phyloP scores from a whole-genome alignment of 805 yeast species.

The Candida tammaniensis region DNA sequence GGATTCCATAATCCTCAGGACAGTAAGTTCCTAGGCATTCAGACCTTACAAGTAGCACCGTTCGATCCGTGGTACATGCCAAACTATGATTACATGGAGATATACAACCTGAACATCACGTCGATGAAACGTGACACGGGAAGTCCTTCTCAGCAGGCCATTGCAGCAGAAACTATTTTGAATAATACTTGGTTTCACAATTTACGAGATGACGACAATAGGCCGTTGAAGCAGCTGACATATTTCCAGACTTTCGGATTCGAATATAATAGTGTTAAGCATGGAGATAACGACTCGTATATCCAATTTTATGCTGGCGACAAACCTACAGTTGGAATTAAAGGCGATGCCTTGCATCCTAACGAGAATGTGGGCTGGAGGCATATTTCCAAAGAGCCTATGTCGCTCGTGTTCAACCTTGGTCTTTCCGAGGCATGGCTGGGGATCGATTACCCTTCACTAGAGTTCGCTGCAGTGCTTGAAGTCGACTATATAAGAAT shows the following conservation, averaged over 20 bases:
- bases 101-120: constrained; percentile 26
- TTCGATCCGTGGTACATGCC: constrained; percentile 44
- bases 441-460: constrained; percentile 33
- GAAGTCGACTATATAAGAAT: constrained; percentile 39
- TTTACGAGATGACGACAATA: constrained; percentile 9
- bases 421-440: constrained; percentile 41
- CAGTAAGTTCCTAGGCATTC: constrained; percentile 21
- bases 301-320: constrained; percentile 34
- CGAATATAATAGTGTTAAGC: constrained; percentile 29
- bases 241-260: constrained; percentile 33
- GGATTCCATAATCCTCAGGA: constrained; percentile 17
- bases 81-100: constrained; percentile 32
- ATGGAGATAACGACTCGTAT: constrained; percentile 23
- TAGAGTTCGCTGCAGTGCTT: constrained; percentile 35
- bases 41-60: constrained; percentile 43
- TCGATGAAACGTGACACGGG: constrained; percentile 38
- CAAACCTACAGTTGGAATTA: constrained; percentile 23
- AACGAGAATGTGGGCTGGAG: constrained; percentile 35
- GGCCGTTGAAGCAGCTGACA: constrained; percentile 9
- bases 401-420: constrained; percentile 36
- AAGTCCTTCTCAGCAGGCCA: constrained; percentile 38
- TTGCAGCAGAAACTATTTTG: constrained; percentile 33
- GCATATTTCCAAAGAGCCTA: constrained; percentile 35
- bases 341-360: constrained; percentile 36
- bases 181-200: constrained; percentile 36